Evolutionary conservation across 2,329 filamentous ascomycete genomes (phyloP).

Genomic region (Talaromyces sp.): DNA sequence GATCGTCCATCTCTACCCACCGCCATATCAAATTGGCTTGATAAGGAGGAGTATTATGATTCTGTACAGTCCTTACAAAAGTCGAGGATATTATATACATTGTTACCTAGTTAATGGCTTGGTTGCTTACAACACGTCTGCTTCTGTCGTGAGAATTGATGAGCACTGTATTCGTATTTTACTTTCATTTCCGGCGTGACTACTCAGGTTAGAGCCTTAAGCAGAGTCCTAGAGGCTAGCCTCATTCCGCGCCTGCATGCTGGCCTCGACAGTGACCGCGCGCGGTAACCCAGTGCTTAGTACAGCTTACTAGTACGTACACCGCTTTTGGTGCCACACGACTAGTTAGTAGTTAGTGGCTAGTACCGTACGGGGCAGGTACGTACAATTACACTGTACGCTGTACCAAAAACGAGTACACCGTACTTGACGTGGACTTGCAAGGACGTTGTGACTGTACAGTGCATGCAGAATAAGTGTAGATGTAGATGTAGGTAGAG

Average conservation of each 20-base stretch:
- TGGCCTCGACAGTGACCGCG: slow-evolving; percentile 5
- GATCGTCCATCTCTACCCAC: slow-evolving; percentile 11
- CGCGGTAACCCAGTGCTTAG: slow-evolving; percentile 2
- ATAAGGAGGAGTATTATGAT: background rate
- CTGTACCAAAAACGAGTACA: background rate
- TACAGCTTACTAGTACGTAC: slow-evolving; percentile 8
- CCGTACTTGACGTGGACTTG: background rate
- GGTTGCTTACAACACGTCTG: background rate
- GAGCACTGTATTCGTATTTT: background rate
- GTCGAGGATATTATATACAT: background rate
- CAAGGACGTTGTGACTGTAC: background rate
- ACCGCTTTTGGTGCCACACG: slow-evolving; percentile 13
- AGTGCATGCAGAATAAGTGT: slow-evolving; percentile 1
- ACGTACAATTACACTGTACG: background rate
- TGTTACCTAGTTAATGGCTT: background rate
- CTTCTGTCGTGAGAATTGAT: background rate
- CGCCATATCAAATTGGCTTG: background rate
- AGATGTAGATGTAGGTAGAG: background rate
- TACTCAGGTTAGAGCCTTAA: background rate
- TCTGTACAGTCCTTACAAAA: background rate
- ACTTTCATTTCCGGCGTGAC: background rate
- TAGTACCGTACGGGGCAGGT: slow-evolving; percentile 2
- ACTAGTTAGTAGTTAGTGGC: background rate
- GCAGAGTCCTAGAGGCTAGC: background rate
- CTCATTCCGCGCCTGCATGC: slow-evolving; percentile 17